phyloP scores from a whole-genome alignment of 768 basidiomycete genomes.

The Candolleomyces efflorescens region DNA sequence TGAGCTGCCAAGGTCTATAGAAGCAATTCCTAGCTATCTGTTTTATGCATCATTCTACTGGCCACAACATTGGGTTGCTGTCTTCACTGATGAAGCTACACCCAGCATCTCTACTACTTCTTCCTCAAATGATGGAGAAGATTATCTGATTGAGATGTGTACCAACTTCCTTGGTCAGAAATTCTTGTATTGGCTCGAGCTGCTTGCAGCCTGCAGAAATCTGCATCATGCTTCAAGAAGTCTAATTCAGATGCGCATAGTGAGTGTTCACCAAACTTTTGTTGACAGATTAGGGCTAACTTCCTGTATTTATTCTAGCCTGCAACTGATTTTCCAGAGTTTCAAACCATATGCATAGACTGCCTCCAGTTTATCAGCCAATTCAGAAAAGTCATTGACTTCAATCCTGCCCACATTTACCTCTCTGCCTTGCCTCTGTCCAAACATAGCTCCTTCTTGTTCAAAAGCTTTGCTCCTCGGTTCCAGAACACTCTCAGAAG shows the following conservation, averaged over 20 bases:
- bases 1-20: background rate
- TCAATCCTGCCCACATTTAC: background rate
- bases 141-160: background rate
- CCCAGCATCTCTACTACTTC: no score
- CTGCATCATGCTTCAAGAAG: background rate
- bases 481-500: background rate
- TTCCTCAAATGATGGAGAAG: no score
- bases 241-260: background rate
- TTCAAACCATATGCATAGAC: background rate
- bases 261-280: background rate
- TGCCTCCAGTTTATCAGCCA: conserved; percentile 5
- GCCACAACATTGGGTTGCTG: background rate
- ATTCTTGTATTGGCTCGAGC: background rate
- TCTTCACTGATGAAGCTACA: no score
- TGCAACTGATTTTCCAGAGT: background rate
- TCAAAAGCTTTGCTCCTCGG: background rate
- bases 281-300: no score
- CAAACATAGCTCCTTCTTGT: background rate
- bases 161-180: background rate
- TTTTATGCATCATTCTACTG: background rate
- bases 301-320: no score
- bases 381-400: conserved; percentile 5
- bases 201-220: background rate
- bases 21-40: background rate
- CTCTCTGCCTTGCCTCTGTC: background rate